Conservation (phyloP, 2,329 filamentous ascomycete genomes). For the Ophiostoma himal-ulmi region DNA sequence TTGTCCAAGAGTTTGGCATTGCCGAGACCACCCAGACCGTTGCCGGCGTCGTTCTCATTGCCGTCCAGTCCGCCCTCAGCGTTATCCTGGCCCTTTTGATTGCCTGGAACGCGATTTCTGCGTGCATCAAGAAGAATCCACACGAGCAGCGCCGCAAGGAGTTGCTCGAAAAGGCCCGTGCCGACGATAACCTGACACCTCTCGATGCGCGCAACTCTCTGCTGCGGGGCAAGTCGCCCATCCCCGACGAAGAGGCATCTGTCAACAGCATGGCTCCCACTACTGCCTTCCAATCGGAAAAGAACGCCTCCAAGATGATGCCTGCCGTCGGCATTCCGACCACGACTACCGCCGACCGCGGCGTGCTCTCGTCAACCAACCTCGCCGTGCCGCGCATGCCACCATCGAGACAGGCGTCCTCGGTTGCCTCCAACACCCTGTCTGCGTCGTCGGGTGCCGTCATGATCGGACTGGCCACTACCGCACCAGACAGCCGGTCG, state of each 20-base stretch:
- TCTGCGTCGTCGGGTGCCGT: slow-evolving; percentile 1
- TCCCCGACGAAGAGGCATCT: background rate
- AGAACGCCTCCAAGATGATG: background rate
- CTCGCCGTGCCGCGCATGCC: slow-evolving; percentile 3
- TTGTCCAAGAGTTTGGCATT: slow-evolving; percentile 88
- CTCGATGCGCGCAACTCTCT: slow-evolving; percentile 83
- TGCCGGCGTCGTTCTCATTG: slow-evolving; percentile 86
- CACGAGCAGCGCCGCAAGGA: slow-evolving; percentile 85
- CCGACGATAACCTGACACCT: slow-evolving; percentile 76
- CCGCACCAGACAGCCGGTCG: background rate
- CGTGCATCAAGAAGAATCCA: slow-evolving; percentile 80
- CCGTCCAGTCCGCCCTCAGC: slow-evolving; percentile 80
- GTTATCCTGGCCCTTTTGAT: slow-evolving; percentile 81
- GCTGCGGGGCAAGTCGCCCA: slow-evolving; percentile 38
- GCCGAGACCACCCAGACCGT: slow-evolving; percentile 89
- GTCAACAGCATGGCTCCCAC: background rate
- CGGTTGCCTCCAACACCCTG: slow-evolving; percentile 1
- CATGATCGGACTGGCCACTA: slow-evolving; percentile 3
- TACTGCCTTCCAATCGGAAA: background rate
- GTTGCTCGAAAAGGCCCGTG: slow-evolving; percentile 66
- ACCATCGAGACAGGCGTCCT: background rate
- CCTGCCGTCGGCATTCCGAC: background rate
- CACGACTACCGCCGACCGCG: background rate
- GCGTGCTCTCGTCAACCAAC: background rate
- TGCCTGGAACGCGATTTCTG: slow-evolving; percentile 77